phyloP scores from a whole-genome alignment of 176 grass and related monocot genomes.

The Zoysia japonica region DNA sequence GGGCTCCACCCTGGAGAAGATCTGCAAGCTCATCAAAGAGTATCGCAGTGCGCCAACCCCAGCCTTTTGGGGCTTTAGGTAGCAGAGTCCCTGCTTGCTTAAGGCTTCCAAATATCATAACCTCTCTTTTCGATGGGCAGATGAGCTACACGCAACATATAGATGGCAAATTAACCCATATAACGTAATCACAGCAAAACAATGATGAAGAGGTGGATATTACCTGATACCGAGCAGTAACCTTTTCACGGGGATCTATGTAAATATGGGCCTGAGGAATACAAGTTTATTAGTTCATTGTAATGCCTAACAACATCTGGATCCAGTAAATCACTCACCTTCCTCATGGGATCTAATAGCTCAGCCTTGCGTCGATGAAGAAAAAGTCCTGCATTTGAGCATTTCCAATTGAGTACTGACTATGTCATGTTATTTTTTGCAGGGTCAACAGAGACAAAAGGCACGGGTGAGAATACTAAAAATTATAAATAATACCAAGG shows the following conservation, averaged over 20 bases:
- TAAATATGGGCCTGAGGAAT: slow-evolving; percentile 74
- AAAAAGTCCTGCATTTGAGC: slow-evolving; percentile 80
- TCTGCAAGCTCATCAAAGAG: slow-evolving; percentile 86
- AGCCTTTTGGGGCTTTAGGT: slow-evolving; percentile 93
- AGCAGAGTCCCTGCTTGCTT: slow-evolving; percentile 93
- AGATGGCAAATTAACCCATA: neutral
- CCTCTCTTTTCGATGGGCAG: slow-evolving; percentile 90
- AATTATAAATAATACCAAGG: slow-evolving; percentile 62
- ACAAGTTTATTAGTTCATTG: slow-evolving; percentile 19
- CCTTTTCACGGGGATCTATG: slow-evolving; percentile 83
- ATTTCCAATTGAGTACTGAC: slow-evolving; percentile 23
- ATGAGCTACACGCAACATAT: slow-evolving; percentile 64
- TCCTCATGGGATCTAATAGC: slow-evolving; percentile 67
- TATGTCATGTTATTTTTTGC: slow-evolving; percentile 7
- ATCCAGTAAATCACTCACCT: slow-evolving; percentile 58
- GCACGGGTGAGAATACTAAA: slow-evolving; percentile 8
- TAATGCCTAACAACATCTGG: slow-evolving; percentile 4
- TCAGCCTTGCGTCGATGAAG: slow-evolving; percentile 95
- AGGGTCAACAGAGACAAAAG: slow-evolving; percentile 11
- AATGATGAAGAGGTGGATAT: neutral
- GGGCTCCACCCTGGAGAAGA: slow-evolving; percentile 83
- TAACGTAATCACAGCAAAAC: neutral
- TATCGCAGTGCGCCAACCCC: slow-evolving; percentile 97
- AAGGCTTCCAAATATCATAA: slow-evolving; percentile 89
- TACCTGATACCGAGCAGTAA: slow-evolving; percentile 97